Evolutionary conservation across 1,139 yeast genomes (phyloP), one percentile per base, ranked within the genome.

Genomic region (Wickerhamomyces sp.): DNA sequence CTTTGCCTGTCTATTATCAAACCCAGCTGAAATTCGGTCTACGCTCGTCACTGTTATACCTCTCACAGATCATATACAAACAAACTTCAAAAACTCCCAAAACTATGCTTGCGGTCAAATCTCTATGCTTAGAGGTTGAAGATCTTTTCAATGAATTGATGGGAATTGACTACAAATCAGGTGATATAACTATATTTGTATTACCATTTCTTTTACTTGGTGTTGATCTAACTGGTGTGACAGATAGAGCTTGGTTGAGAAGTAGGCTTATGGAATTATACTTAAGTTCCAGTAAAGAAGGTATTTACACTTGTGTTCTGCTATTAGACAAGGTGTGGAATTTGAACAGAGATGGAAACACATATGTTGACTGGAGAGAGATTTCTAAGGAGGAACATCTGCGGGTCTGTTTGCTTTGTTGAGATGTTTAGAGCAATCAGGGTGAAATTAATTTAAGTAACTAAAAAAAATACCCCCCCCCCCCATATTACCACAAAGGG

Each of bases 51-150:
- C 23, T 46, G 29, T 30, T 50, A n/a, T 42, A 46, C 27, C 34
- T 50, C 3, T 46, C 47, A 14, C 53, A 50, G 34, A 27, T 40
- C 37, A 50, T 48, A 18, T 50, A 43, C 43, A 37, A 46, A 27
- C 45, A 44, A 36, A 48, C 47, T 33, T 48, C 52, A 14, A 26
- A 43, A 29, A 44, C 48, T 4, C 53, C 53, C 27, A 50, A 48
- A 39, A 46, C 52, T 4, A 47, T 50, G 6, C 37, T 50, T 6
- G 10, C 37, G 2, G 45, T 50, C 11, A 44, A 40, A 34, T 30
- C 36, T 9, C 14, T 47, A 11, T 23, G 47, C 5, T 15, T 32
- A 6, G 48, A 46, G 14, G 45, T 36, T 14, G 37, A 38, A 7
- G 23, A 13, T 3, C 30, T 48, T 31, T 43, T 50, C 27, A 37